Base-by-base conservation (phyloP, 257 asterid genomes). In the Gentiana straminea region DNA sequence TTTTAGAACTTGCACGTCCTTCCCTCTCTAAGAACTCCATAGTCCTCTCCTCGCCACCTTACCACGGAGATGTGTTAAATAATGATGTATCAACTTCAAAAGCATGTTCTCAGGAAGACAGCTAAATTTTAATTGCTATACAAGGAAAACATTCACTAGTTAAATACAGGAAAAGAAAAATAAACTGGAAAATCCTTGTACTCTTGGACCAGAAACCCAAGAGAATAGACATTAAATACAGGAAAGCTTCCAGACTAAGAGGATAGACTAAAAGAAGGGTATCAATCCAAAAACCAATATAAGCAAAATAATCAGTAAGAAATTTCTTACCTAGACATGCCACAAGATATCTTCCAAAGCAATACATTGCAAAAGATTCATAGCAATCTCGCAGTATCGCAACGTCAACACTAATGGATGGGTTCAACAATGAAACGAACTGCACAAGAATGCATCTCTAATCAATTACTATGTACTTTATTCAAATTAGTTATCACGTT, bases 331-430 rank as follows among this genome's bases (percentile, higher is more conserved):
- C 98, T 85, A 92, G 74, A 74, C 94, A 87, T 46, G 98, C 98
- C 58, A 92, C 66, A 51, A 92, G 88, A 70, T 88, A 92, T 80
- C 98, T 88, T 73, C 98, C 97, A 74, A 92, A 92, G 89, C 97
- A 92, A 63, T 92, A 92, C 98, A 92, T 92, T 61, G 98, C 98
- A 75, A 92, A 83, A 59, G 98, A 83, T 70, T 92, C 98, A 71
- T 92, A 88, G 76, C 98, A 82, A 69, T 92, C 98, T 62, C 97
- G 98, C 51, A 83, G 85, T 74, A 92, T 92, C 77, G 77, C 97
- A 2, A 92, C 76, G 55, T 85, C 74, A 63, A 92, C 97, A 58
- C 93, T 88, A 37, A 88, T 85, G 37, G 84, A 69, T 45, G 98
- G 98, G 69, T 88, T 79, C 57, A 85, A 71, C 81, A 92, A 70